Percentiles rank a stretch among this genome's conserved stretches.
Evolutionary conservation across 495 filamentous ascomycete genomes (phyloP).

Genomic region (Bathelium albidoporum): DNA sequence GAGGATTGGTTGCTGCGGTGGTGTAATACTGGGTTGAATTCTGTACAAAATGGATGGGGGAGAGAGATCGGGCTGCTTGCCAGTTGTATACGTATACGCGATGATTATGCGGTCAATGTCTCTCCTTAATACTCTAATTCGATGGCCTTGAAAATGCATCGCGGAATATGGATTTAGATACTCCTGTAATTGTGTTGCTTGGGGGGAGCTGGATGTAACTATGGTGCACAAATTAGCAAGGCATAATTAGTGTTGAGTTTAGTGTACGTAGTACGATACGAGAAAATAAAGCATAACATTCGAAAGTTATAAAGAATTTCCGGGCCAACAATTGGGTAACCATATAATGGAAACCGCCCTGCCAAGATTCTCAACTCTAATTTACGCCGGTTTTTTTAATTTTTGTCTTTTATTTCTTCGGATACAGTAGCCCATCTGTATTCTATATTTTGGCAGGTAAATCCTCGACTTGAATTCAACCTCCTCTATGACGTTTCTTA

Average conservation of each 20-base stretch:
- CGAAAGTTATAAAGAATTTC: background rate
- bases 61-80: background rate
- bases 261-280: no score
- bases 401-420: no score
- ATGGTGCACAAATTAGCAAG: no score
- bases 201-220: background rate
- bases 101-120: slow-evolving; percentile 5
- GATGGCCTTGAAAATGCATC: background rate
- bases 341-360: no score
- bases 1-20: background rate
- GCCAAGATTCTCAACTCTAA: no score
- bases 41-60: background rate
- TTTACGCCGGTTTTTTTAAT: no score
- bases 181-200: background rate
- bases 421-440: no score
- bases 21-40: background rate
- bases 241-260: no score
- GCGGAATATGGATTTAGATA: background rate
- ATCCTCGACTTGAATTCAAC: no score
- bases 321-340: no score
- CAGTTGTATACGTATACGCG: background rate
- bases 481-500: no score
- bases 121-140: background rate
- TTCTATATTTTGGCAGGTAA: no score
- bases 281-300: background rate